phyloP scores from a whole-genome alignment of 202 grass and related monocot genomes.

The Eragrostis tef region DNA sequence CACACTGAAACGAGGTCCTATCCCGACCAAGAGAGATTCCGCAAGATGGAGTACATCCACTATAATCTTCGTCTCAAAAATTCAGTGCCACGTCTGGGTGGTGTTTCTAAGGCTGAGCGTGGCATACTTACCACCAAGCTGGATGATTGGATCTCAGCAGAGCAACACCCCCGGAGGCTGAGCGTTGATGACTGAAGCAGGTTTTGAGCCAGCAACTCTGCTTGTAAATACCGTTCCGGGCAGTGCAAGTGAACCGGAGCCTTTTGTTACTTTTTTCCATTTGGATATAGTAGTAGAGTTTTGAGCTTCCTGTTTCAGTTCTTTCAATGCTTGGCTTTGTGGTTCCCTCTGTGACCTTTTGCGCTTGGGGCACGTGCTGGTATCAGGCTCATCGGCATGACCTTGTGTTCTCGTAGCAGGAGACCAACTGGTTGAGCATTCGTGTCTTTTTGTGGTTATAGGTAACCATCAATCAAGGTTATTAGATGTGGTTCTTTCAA shows the following conservation, averaged over 20 bases:
- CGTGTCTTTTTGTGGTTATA: neutral
- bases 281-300: neutral
- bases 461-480: no score
- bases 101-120: neutral
- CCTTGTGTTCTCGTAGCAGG: neutral
- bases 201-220: neutral
- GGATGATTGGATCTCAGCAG: constrained; percentile 39
- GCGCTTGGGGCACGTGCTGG: neutral
- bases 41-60: constrained; percentile 60
- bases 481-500: neutral
- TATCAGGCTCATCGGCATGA: neutral
- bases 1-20: constrained; percentile 46
- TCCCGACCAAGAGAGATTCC: constrained; percentile 54
- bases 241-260: neutral
- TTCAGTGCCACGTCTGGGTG: neutral
- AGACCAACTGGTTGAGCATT: neutral
- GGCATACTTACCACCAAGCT: constrained; percentile 18
- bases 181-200: neutral
- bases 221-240: neutral
- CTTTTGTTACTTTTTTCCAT: neutral
- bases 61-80: constrained; percentile 53
- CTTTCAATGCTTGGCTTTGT: neutral
- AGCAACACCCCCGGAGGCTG: neutral
- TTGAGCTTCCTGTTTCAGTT: neutral
- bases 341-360: neutral